Evolutionary conservation across 768 basidiomycete genomes (phyloP), one percentile per base, ranked within the genome.

Genomic region (Auricularia auricula-judae): DNA sequence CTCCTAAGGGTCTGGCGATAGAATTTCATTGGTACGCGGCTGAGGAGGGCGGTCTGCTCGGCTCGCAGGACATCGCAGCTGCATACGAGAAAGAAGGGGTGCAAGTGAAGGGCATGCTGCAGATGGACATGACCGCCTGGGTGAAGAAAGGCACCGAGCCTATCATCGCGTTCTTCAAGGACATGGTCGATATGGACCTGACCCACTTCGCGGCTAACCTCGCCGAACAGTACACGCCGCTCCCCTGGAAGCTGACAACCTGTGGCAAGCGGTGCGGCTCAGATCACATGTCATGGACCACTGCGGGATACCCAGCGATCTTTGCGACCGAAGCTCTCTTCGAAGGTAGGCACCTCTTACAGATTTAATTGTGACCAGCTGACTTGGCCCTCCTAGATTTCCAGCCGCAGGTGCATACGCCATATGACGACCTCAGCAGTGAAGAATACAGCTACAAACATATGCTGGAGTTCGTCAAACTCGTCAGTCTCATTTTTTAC

Each of bases 1-100:
- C 89, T 8, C 56, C 56, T 0, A 10, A 11, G 62, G 75, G 78
- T 65, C 82, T 82, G 54, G 77, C 84, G 4, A 79, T 91, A 39
- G 88, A 92, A 71, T 91, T 91, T 73, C 88, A 91, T 68, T 91
- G 88, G 90, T 88, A 90, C 71, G 86, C 88, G 62, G 88, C 85
- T 53, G 89, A 91, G 78, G 88, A 84, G 76, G 88, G 84, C 62
- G 91, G 91, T 12, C 82, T 93, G 43, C 83, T 93, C 63, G 94
- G 94, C 47, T 93, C 90, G 43, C 82, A 83, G 66, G 84, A 82
- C 5, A 76, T 86, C 64, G 83, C 81, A 3, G 76, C 77, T 36
- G 72, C 71, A 34, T 84, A 84, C 73, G 80, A 80, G 69, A 76
- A 72, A 59, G 68, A 74, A 18, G 79, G 78, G 3, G 73, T 75